Evolutionary conservation across 306 rosid species (phyloP).

Genomic region (Quercus bicolor): DNA sequence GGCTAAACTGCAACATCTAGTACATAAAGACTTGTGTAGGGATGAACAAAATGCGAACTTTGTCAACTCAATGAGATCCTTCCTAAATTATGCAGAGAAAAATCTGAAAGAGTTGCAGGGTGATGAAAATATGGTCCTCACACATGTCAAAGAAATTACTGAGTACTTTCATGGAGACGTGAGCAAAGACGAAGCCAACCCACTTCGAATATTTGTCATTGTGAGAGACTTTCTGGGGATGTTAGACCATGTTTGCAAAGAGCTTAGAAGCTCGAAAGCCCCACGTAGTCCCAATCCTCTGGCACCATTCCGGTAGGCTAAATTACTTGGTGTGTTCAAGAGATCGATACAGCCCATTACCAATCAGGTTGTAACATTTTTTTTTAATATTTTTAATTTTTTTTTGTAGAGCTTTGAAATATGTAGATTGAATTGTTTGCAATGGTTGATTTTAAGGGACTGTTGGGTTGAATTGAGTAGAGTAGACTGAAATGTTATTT

Average conservation of each 20-base stretch:
- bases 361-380: background rate
- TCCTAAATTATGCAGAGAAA: slow-evolving; percentile 48
- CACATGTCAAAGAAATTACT: slow-evolving; percentile 67
- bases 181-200: slow-evolving; percentile 78
- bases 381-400: background rate
- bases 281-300: slow-evolving; percentile 64
- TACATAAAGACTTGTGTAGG: slow-evolving; percentile 35
- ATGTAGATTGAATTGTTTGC: background rate
- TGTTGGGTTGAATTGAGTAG: background rate
- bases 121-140: slow-evolving; percentile 64
- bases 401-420: background rate
- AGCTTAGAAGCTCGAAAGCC: slow-evolving; percentile 58
- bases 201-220: slow-evolving; percentile 79
- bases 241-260: slow-evolving; percentile 91
- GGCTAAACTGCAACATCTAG: slow-evolving; percentile 35
- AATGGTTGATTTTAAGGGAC: background rate
- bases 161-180: slow-evolving; percentile 93
- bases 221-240: slow-evolving; percentile 89
- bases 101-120: slow-evolving; percentile 50
- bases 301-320: slow-evolving; percentile 55
- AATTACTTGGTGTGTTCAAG: slow-evolving; percentile 11
- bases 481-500: background rate
- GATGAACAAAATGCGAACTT: slow-evolving; percentile 43
- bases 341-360: background rate
- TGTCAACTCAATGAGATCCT: slow-evolving; percentile 42